Evolutionary conservation across 306 rosid species (phyloP).

Genomic region (Sicyos baderoa): DNA sequence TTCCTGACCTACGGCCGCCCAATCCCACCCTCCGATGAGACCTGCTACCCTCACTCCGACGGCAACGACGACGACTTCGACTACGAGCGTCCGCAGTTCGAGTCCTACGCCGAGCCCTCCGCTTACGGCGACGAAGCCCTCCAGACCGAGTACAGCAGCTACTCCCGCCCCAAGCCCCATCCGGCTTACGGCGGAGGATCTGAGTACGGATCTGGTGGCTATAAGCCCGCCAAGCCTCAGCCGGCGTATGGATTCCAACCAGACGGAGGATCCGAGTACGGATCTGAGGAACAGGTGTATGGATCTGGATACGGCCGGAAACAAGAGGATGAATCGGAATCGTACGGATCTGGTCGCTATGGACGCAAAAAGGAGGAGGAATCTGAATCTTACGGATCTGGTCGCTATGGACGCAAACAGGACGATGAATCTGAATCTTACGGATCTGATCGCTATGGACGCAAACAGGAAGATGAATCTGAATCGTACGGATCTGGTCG

Average conservation of each 20-base stretch:
- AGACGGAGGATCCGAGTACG: not conserved
- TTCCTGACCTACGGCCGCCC: conserved; percentile 39
- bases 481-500: conserved; percentile 20
- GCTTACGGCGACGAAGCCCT: conserved; percentile 66
- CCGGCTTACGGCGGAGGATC: too few species aligned
- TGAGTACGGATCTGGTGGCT: conserved; percentile 21
- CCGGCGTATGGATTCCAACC: too few species aligned
- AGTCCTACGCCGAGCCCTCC: conserved; percentile 46
- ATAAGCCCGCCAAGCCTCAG: not conserved
- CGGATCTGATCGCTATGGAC: conserved; percentile 11
- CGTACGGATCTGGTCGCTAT: conserved; percentile 19
- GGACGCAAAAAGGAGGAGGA: conserved; percentile 16
- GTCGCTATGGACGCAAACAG: conserved; percentile 27
- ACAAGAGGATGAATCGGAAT: conserved; percentile 20
- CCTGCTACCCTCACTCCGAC: conserved; percentile 44
- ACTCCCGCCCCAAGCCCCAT: conserved; percentile 45
- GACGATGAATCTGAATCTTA: conserved; percentile 11
- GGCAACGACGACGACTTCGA: conserved; percentile 38
- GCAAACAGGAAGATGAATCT: too few species aligned
- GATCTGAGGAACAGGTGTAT: conserved; percentile 22
- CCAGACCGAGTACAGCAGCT: conserved; percentile 60
- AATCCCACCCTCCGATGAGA: conserved; percentile 35
- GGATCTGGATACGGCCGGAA: conserved; percentile 27
- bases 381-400: conserved; percentile 17
- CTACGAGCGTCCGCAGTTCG: conserved; percentile 66